A percentile compares a stretch with the other conserved stretches of the same genome.
These are phyloP conservation scores for Wickerhamiella siamensis DNA, from an alignment of 805 yeast genomes.

Conservation along the genomic window DNA sequence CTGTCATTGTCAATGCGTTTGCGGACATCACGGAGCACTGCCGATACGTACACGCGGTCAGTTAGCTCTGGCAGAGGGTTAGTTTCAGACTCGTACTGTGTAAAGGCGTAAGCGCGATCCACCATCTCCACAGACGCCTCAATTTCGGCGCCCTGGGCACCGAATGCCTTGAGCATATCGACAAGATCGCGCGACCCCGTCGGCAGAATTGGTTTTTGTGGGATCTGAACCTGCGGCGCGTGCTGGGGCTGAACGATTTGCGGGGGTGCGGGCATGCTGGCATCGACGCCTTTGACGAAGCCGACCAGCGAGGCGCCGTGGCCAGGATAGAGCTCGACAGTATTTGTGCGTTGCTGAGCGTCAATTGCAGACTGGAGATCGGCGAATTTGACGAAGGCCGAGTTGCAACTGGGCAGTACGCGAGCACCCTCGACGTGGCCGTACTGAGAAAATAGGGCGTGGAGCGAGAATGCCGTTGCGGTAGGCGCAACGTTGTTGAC, in stretches of 20 bases:
- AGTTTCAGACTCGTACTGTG: neutral
- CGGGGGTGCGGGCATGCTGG: slow-evolving; percentile 9
- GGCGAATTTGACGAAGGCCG: slow-evolving; percentile 59
- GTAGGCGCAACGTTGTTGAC: slow-evolving; percentile 65
- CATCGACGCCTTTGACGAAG: slow-evolving; percentile 55
- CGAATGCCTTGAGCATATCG: slow-evolving; percentile 23
- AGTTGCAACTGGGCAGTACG: slow-evolving; percentile 32
- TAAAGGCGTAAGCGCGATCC: slow-evolving; percentile 18
- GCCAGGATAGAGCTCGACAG: slow-evolving; percentile 71
- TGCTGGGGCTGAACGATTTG: neutral
- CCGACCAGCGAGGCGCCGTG: slow-evolving; percentile 59
- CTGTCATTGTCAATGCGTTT: slow-evolving; percentile 48
- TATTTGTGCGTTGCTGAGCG: slow-evolving; percentile 65
- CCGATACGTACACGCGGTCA: slow-evolving; percentile 69
- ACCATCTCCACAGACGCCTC: slow-evolving; percentile 11
- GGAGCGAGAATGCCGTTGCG: slow-evolving; percentile 39
- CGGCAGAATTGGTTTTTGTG: slow-evolving; percentile 12
- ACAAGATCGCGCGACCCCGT: slow-evolving; percentile 22
- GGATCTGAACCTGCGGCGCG: neutral
- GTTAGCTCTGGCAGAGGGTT: slow-evolving; percentile 52
- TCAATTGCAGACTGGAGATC: slow-evolving; percentile 61
- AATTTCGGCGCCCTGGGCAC: slow-evolving; percentile 22
- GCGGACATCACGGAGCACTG: slow-evolving; percentile 73
- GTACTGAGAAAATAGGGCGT: slow-evolving; percentile 45
- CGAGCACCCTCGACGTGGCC: slow-evolving; percentile 50